Evolutionary conservation across 257 asterid genomes (phyloP).

Genomic region (Gardenia jasminoides): DNA sequence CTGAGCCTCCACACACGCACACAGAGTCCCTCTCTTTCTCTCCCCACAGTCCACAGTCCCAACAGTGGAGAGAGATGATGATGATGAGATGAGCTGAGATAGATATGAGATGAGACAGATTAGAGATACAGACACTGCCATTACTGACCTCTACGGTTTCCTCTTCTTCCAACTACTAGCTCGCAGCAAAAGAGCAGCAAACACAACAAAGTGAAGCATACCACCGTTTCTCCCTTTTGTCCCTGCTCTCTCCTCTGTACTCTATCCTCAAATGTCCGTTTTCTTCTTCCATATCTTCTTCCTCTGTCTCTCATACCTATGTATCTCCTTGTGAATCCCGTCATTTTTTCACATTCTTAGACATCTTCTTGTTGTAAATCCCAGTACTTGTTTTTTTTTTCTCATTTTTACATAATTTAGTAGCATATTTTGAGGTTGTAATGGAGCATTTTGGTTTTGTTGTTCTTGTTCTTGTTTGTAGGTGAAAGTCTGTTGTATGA

Average conservation of each 20-base stretch:
- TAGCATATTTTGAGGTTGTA: neutral
- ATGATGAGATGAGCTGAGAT: neutral
- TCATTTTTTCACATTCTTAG: no score
- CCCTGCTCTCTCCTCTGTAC: constrained; percentile 8
- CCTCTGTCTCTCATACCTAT: neutral
- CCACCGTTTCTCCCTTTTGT: constrained; percentile 4
- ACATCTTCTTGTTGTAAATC: neutral
- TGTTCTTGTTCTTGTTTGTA: neutral
- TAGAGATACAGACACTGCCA: constrained; percentile 12
- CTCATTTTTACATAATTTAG: neutral
- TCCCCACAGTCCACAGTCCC: constrained; percentile 14
- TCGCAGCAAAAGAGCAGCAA: neutral
- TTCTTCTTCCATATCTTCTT: neutral
- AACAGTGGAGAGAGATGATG: neutral
- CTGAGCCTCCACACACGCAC: constrained; percentile 20
- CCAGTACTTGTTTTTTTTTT: neutral
- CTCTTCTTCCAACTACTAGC: neutral
- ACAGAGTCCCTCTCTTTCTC: constrained; percentile 15
- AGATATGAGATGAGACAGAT: constrained; percentile 13
- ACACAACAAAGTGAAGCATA: neutral
- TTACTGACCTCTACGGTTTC: constrained; percentile 11
- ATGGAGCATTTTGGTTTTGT: neutral
- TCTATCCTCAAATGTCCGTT: constrained; percentile 13
- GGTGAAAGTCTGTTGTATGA: no score
- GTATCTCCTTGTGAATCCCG: no score